Evolutionary conservation across 2,329 filamentous ascomycete genomes (phyloP).

Genomic region (Diatrype stigma): DNA sequence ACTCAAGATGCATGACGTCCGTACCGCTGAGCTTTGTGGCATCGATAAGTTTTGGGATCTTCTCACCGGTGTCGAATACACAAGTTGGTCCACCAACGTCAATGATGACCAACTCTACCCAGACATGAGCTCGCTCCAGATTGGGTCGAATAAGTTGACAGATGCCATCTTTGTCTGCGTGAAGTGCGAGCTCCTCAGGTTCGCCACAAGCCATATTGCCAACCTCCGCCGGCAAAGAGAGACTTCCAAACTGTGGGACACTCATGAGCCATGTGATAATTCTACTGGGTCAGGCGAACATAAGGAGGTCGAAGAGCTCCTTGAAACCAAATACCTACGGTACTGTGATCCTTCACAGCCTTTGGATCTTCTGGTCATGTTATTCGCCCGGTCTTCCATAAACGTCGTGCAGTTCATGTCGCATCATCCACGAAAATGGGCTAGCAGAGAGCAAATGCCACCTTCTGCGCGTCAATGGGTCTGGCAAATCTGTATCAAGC

Average conservation of each 20-base stretch:
- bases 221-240: too few relatives aligned
- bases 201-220: too few relatives aligned
- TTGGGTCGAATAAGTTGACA: too few relatives aligned
- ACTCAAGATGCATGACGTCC: slow-evolving; percentile 27
- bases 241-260: too few relatives aligned
- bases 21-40: slow-evolving; percentile 20
- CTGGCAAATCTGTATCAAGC: slow-evolving; percentile 24
- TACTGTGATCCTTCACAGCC: slow-evolving; percentile 19
- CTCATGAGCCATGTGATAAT: background rate
- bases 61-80: too few relatives aligned
- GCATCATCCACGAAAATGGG: slow-evolving; percentile 27
- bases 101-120: too few relatives aligned
- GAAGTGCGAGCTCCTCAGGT: too few relatives aligned
- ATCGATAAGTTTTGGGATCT: slow-evolving; percentile 8
- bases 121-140: too few relatives aligned
- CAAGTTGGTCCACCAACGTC: too few relatives aligned
- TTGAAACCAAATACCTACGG: slow-evolving; percentile 25
- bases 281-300: background rate
- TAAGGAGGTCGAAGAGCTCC: slow-evolving; percentile 18
- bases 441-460: slow-evolving; percentile 20
- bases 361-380: slow-evolving; percentile 16
- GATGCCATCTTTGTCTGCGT: too few relatives aligned
- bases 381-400: slow-evolving; percentile 9
- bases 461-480: slow-evolving; percentile 24
- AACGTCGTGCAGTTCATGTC: slow-evolving; percentile 18